Percentiles rank a stretch among this genome's conserved stretches.
Conservation (phyloP, 495 filamentous ascomycete species). For the Sporormia fimetaria region DNA sequence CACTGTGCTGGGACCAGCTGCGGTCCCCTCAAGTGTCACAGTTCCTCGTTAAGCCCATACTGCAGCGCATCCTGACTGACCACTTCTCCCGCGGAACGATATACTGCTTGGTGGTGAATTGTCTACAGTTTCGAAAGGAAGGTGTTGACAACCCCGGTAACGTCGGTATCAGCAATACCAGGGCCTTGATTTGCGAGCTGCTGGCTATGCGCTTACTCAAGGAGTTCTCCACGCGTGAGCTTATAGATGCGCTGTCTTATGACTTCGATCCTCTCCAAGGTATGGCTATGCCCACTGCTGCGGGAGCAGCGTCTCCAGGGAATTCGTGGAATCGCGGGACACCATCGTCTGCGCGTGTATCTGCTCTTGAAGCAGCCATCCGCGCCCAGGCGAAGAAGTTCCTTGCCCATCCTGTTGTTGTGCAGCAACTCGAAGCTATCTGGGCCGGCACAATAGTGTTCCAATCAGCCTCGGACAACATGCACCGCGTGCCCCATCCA, state of each 20-base stretch:
- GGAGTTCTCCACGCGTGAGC: conserved; percentile 76
- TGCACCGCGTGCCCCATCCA: conserved; percentile 47
- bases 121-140: conserved; percentile 85
- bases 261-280: conserved; percentile 90
- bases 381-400: conserved; percentile 82
- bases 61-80: conserved; percentile 64
- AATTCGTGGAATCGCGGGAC: conserved; percentile 29
- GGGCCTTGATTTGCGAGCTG: conserved; percentile 79
- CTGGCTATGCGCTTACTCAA: conserved; percentile 82
- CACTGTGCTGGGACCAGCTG: conserved; percentile 88
- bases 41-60: conserved; percentile 85
- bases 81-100: conserved; percentile 78
- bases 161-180: conserved; percentile 65
- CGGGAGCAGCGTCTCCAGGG: conserved; percentile 27
- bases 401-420: conserved; percentile 74
- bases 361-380: conserved; percentile 84
- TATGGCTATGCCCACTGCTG: conserved; percentile 38
- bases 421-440: conserved; percentile 87
- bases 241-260: conserved; percentile 85
- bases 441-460: conserved; percentile 93
- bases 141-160: conserved; percentile 67
- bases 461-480: conserved; percentile 69
- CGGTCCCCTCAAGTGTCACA: conserved; percentile 89
- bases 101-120: conserved; percentile 86
- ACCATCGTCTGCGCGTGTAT: conserved; percentile 58